A percentile compares a stretch with the other conserved stretches of the same genome.
Evolutionary conservation across 1,139 yeast genomes (phyloP).

Genomic region (Pichia sp.): DNA sequence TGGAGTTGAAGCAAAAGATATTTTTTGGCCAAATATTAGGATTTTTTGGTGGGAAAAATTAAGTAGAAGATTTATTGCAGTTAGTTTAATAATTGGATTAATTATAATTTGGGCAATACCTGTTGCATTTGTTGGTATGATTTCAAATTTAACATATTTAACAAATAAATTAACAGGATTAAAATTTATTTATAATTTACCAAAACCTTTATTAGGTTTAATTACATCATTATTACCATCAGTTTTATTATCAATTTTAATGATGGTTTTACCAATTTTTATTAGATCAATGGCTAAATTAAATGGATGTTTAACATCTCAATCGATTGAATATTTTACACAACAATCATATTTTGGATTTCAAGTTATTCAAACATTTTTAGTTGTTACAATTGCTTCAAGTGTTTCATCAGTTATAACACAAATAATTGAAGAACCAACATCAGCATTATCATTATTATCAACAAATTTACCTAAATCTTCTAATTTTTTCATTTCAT

Average conservation of each 20-base stretch:
- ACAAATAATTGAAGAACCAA: slow-evolving; percentile 61
- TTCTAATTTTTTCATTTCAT: slow-evolving; percentile 74
- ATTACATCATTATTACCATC: slow-evolving; percentile 57
- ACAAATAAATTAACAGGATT: slow-evolving; percentile 49
- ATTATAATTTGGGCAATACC: slow-evolving; percentile 63
- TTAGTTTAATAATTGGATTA: slow-evolving; percentile 50
- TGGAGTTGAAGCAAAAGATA: slow-evolving; percentile 57
- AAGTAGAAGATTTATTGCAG: slow-evolving; percentile 50
- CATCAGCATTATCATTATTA: slow-evolving; percentile 59
- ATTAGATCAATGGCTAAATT: slow-evolving; percentile 66
- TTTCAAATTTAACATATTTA: slow-evolving; percentile 57
- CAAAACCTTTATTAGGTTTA: slow-evolving; percentile 44
- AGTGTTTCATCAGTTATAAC: slow-evolving; percentile 64
- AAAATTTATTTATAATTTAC: slow-evolving; percentile 44
- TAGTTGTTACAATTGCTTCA: slow-evolving; percentile 80
- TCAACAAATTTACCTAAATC: slow-evolving; percentile 77
- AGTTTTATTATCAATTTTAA: slow-evolving; percentile 47
- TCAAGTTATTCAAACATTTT: slow-evolving; percentile 70
- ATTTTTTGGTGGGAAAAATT: slow-evolving; percentile 80
- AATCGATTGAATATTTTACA: slow-evolving; percentile 69
- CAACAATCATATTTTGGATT: slow-evolving; percentile 76
- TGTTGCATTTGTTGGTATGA: slow-evolving; percentile 59
- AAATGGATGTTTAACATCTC: slow-evolving; percentile 64
- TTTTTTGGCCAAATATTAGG: slow-evolving; percentile 65
- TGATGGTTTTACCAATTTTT: slow-evolving; percentile 70